Percentiles rank a stretch among this genome's conserved stretches.
These are phyloP conservation scores for Cryphonectria parasitica DNA, from an alignment of 2,329 filamentous ascomycete species.

Conservation along the genomic window DNA sequence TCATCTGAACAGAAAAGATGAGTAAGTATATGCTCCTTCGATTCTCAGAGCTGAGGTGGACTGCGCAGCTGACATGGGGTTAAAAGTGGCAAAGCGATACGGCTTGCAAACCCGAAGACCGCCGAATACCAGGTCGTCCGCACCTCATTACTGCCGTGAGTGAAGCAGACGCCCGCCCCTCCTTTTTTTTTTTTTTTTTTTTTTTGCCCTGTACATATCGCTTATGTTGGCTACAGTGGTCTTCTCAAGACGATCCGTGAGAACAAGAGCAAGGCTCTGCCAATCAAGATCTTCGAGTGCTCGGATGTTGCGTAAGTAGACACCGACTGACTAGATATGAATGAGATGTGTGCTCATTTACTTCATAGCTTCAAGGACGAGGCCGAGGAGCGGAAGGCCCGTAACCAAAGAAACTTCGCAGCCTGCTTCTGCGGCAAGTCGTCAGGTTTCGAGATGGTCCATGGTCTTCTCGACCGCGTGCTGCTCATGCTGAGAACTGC, in stretches of 20 bases:
- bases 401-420: conserved; percentile 95
- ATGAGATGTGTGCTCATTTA: not conserved
- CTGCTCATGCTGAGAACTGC: conserved; percentile 88
- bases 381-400: conserved; percentile 77
- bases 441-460: conserved; percentile 92
- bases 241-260: conserved; percentile 92
- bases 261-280: conserved; percentile 86
- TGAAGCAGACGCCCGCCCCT: not conserved
- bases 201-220: not conserved
- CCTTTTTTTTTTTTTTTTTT: not conserved
- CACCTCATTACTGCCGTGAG: conserved; percentile 62
- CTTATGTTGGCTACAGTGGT: conserved; percentile 57
- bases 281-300: conserved; percentile 91
- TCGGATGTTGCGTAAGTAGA: conserved; percentile 70
- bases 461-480: conserved; percentile 88
- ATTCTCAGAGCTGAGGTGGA: not conserved
- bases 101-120: conserved; percentile 90
- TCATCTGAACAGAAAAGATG: conserved; percentile 89
- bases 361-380: conserved; percentile 72
- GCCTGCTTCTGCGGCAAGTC: conserved; percentile 94
- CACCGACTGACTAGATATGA: too few relatives aligned
- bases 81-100: conserved; percentile 68
- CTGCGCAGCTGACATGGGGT: not conserved
- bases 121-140: conserved; percentile 92
- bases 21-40: conserved; percentile 41